phyloP scores from a whole-genome alignment of 2,329 filamentous ascomycete genomes.

The Hypoxylon sp. region DNA sequence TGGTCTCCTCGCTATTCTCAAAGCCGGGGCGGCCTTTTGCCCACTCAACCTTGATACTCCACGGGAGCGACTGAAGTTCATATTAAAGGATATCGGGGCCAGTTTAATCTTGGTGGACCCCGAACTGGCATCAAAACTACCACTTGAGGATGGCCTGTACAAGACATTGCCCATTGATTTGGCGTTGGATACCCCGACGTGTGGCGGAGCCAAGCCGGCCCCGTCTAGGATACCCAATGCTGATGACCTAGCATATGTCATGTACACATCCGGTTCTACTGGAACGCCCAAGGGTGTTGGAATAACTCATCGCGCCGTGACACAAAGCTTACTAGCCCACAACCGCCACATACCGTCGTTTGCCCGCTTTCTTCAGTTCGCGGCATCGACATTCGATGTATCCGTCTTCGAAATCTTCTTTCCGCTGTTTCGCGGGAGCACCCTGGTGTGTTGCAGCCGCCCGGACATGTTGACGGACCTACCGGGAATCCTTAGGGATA shows the following conservation, averaged over 20 bases:
- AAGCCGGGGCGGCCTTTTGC: conserved; percentile 85
- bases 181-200: conserved; percentile 6
- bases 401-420: conserved; percentile 97
- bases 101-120: conserved; percentile 71
- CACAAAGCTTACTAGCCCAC: conserved; percentile 85
- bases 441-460: conserved; percentile 76
- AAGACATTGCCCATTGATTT: conserved; percentile 51
- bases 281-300: conserved; percentile 88
- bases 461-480: conserved; percentile 78
- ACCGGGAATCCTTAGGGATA: conserved; percentile 67
- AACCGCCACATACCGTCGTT: conserved; percentile 79
- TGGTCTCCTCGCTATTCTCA: conserved; percentile 77
- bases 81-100: conserved; percentile 79
- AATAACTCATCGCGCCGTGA: conserved; percentile 80
- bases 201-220: background rate
- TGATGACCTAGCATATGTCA: conserved; percentile 77
- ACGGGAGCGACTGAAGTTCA: conserved; percentile 78
- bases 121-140: conserved; percentile 54
- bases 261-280: conserved; percentile 93
- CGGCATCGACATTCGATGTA: conserved; percentile 91
- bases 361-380: conserved; percentile 86
- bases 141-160: conserved; percentile 42
- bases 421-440: conserved; percentile 76
- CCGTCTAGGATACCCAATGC: conserved; percentile 26
- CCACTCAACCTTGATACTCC: conserved; percentile 83